A percentile compares a stretch with the other conserved stretches of the same genome.
Evolutionary conservation across 805 yeast species (phyloP).

Genomic region (Lachancea lanzarotensis): DNA sequence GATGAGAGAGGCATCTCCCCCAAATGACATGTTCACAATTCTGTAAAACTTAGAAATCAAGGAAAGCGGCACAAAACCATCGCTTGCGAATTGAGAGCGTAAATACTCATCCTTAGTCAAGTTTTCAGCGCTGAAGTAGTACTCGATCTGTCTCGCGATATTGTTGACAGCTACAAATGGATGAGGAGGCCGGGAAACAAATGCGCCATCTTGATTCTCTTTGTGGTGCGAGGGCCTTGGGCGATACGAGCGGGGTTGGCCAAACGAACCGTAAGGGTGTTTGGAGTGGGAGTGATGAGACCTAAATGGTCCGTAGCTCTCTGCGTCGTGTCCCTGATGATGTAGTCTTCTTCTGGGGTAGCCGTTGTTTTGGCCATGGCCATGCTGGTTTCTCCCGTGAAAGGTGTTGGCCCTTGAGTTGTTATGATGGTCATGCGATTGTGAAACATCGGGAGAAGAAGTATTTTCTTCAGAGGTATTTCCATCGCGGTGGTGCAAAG

Average conservation of each 20-base stretch:
- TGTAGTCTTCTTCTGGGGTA: conserved; percentile 24
- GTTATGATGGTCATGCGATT: neutral
- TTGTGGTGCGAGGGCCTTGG: conserved; percentile 5
- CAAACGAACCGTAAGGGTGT: conserved; percentile 2
- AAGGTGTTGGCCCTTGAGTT: neutral
- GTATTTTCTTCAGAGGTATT: neutral
- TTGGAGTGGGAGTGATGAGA: conserved; percentile 10
- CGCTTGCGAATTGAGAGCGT: conserved; percentile 56
- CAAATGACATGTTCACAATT: conserved; percentile 49
- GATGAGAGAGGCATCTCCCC: conserved; percentile 27
- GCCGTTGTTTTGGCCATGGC: conserved; percentile 1
- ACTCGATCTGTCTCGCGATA: conserved; percentile 61
- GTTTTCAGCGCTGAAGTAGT: conserved; percentile 85
- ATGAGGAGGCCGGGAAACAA: conserved; percentile 12
- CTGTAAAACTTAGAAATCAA: conserved; percentile 25
- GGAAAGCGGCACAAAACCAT: conserved; percentile 29
- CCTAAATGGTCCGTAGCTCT: conserved; percentile 8
- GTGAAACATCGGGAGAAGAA: neutral
- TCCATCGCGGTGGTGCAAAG: neutral
- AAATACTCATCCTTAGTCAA: conserved; percentile 76
- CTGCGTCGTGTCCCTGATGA: conserved; percentile 14
- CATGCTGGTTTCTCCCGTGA: neutral
- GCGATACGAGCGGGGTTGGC: conserved; percentile 10
- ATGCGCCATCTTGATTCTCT: conserved; percentile 4
- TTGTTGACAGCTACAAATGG: conserved; percentile 26